Conservation (phyloP, 192 early-diverging fungal species). For the Backusella luteola region DNA sequence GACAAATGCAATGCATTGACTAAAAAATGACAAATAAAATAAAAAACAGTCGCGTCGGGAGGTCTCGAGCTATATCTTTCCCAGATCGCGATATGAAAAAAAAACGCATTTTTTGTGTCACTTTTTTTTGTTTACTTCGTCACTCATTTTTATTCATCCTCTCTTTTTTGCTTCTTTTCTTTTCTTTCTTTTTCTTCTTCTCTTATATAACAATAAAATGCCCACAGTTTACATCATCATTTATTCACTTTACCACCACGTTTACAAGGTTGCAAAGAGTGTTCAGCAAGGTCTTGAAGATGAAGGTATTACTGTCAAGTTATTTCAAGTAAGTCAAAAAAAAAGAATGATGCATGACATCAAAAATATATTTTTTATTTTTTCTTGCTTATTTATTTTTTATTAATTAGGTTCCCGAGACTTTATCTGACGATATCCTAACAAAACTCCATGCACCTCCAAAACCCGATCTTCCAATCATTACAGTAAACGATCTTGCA, state of each 20-base stretch:
- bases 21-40: not conserved
- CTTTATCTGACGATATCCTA: conserved; percentile 51
- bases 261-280: conserved; percentile 62
- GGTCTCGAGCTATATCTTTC: not conserved
- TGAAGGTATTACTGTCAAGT: conserved; percentile 29
- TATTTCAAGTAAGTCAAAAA: conserved; percentile 38
- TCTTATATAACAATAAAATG: conserved; percentile 10
- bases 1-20: not conserved
- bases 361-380: not conserved
- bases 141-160: not conserved
- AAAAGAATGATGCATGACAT: not conserved
- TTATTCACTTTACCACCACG: conserved; percentile 59
- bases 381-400: not conserved
- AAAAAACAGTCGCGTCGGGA: not conserved
- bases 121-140: not conserved
- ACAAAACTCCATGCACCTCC: conserved; percentile 52
- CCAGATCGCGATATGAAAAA: not conserved
- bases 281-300: conserved; percentile 65
- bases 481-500: conserved; percentile 36
- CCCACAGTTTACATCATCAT: conserved; percentile 36
- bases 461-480: conserved; percentile 46
- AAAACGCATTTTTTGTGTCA: not conserved
- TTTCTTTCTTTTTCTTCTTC: conserved; percentile 9
- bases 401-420: conserved; percentile 42
- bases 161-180: not conserved